Evolutionary conservation across 176 grass and related monocot species (phyloP).

Genomic region (Aechmea fasciata): DNA sequence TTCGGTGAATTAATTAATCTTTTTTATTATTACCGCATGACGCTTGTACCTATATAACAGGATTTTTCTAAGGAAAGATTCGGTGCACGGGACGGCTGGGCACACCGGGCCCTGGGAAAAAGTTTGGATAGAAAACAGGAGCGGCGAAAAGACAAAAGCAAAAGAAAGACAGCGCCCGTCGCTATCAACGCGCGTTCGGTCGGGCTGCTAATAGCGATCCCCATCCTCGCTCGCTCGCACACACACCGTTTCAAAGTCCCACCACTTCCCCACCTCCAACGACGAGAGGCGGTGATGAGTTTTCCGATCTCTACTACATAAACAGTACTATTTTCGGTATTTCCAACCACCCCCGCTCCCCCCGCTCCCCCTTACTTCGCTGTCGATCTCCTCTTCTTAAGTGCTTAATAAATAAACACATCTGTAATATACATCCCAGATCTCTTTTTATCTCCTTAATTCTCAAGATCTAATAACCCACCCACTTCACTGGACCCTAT

Average conservation of each 20-base stretch:
- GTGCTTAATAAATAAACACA: not conserved
- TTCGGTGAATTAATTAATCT: no score
- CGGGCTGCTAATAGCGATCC: constrained; percentile 7
- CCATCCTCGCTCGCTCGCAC: not conserved
- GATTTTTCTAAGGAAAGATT: no score
- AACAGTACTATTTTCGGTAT: no score
- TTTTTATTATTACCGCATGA: no score
- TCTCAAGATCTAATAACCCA: constrained; percentile 5
- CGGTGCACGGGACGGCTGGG: no score
- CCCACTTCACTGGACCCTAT: constrained; percentile 1
- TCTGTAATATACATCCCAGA: not conserved
- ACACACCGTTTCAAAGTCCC: no score
- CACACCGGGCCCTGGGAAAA: no score
- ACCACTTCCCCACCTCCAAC: no score
- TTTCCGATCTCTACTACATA: no score
- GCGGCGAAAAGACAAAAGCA: constrained; percentile 30
- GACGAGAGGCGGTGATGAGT: no score
- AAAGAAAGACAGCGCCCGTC: constrained; percentile 14
- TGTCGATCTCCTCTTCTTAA: not conserved
- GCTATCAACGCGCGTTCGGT: constrained; percentile 22
- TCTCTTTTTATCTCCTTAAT: constrained; percentile 10
- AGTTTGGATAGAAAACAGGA: not conserved
- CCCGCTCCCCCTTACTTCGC: not conserved
- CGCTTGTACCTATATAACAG: no score
- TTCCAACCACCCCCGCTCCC: not conserved